phyloP scores from a whole-genome alignment of 768 basidiomycete genomes.

The Suillus hirtellus region DNA sequence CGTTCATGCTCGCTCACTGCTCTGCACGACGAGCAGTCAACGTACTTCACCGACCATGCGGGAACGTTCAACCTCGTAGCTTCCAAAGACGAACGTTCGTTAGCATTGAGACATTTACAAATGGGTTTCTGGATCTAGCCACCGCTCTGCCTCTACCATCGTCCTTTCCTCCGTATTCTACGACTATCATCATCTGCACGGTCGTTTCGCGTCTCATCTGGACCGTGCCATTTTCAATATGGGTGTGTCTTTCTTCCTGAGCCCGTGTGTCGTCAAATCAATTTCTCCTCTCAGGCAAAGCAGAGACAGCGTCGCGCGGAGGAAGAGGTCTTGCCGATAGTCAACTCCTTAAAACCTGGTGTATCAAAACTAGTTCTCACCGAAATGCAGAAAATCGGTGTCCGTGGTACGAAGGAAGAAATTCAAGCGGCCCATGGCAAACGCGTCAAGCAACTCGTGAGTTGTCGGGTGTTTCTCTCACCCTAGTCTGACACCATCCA shows the following conservation, averaged over 20 bases:
- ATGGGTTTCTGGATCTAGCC: slow-evolving; percentile 78
- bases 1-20: slow-evolving; percentile 27
- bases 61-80: slow-evolving; percentile 11
- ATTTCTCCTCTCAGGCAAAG: slow-evolving; percentile 48
- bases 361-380: slow-evolving; percentile 36
- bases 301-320: slow-evolving; percentile 59
- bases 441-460: slow-evolving; percentile 50
- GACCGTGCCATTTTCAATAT: slow-evolving; percentile 72
- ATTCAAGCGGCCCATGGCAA: slow-evolving; percentile 49
- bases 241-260: slow-evolving; percentile 47
- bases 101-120: slow-evolving; percentile 39
- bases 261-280: slow-evolving; percentile 8
- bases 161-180: slow-evolving; percentile 67
- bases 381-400: slow-evolving; percentile 57
- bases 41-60: slow-evolving; percentile 14
- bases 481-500: slow-evolving; percentile 10
- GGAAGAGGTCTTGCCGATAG: slow-evolving; percentile 57
- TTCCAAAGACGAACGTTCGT: slow-evolving; percentile 24
- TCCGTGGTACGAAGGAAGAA: slow-evolving; percentile 54
- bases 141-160: slow-evolving; percentile 72
- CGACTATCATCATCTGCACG: slow-evolving; percentile 72
- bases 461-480: slow-evolving; percentile 9
- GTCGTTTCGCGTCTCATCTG: slow-evolving; percentile 55
- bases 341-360: slow-evolving; percentile 48
- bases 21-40: slow-evolving; percentile 17